Percentiles rank a stretch among this genome's conserved stretches.
These are phyloP conservation scores for Salix brachista DNA, from an alignment of 345 rosid genomes.

Conservation along the genomic window DNA sequence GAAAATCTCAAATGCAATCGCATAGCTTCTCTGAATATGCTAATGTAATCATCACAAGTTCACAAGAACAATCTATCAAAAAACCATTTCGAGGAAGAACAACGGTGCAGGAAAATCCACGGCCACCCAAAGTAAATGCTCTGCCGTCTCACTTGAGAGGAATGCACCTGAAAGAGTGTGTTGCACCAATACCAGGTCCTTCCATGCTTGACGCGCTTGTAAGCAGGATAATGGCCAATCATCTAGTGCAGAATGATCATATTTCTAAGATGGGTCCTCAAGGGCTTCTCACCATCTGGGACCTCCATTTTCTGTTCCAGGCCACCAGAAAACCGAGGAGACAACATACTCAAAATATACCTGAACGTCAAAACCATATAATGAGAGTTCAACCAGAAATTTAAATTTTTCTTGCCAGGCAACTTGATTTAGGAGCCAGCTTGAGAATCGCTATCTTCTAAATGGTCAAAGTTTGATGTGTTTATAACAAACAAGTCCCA, in stretches of 20 bases:
- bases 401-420: background rate
- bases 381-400: background rate
- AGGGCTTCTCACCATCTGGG: background rate
- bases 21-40: background rate
- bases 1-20: no score
- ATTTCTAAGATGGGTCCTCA: background rate
- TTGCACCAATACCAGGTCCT: constrained; percentile 1
- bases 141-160: background rate
- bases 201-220: background rate
- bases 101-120: background rate
- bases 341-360: background rate
- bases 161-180: background rate
- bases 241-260: background rate
- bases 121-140: background rate
- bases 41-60: background rate
- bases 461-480: background rate
- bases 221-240: background rate
- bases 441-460: background rate
- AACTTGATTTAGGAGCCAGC: background rate
- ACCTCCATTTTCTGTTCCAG: background rate
- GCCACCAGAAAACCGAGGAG: background rate
- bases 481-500: background rate
- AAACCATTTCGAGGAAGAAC: background rate
- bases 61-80: background rate
- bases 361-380: background rate